Base-by-base conservation (phyloP, 169 alveolate species). In the Plasmodium reichenowi region DNA sequence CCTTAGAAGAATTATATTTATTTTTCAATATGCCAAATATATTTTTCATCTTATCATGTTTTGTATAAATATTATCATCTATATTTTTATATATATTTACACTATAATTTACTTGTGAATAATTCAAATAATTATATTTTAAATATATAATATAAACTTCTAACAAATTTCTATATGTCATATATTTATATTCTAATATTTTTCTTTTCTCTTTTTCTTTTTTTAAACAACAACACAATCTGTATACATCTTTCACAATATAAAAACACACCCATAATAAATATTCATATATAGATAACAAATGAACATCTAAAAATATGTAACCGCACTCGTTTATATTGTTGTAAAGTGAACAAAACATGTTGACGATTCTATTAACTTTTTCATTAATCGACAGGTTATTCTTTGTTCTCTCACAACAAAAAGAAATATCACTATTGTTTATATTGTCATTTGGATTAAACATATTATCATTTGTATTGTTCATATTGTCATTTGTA, bases 91-190 rank as follows among this genome's bases (percentile, higher is more conserved):
- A 83, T 4, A 29, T 68, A 24, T 54, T 43, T 6, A 48, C 24
- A 12, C 9, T 29, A 38, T 67, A 60, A 24, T 20, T 62, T 1
- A 2, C 38, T 26, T 83, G 67, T 20, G 83, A 20, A 83, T 83
- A 83, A 56, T 60, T 70, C 62, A 83, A 68, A 83, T 83, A 83
- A 63, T 83, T 83, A 48, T 83, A 72, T 22, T 83, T 83, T 60
- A 83, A 83, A 68, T 68, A 83, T 43, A 83, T 56, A 12, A 83
- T 83, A 63, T 83, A 83, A n/a, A 68, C 45, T 48, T 83, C 91
- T 58, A 83, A 62, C 45, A 83, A 83, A 62, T 63, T 83, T 72
- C 91, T 68, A 43, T 83, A 83, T n/a, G 58, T 62, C 91, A 83
- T 83, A 68, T 83, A 58, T 60, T 68, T 68, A 48, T 83, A 83